Evolutionary conservation across 2,329 filamentous ascomycete genomes (phyloP).

Genomic region (Scortechinia acanthostroma): DNA sequence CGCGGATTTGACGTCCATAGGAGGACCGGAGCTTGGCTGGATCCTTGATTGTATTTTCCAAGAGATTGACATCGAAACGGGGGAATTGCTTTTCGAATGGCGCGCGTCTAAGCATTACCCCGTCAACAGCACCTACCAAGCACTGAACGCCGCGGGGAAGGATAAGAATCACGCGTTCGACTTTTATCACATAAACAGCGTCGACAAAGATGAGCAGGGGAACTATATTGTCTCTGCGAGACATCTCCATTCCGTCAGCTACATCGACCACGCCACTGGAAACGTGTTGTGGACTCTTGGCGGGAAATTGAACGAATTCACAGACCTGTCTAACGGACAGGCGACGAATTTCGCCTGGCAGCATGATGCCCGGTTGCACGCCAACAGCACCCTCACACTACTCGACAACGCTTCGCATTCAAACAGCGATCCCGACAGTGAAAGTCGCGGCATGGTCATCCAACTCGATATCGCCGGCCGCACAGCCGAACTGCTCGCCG

Average conservation of each 20-base stretch:
- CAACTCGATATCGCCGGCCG: slow-evolving; percentile 24
- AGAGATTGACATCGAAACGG: neutral
- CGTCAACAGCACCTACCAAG: neutral
- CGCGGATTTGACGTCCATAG: neutral
- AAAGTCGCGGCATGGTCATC: slow-evolving; percentile 22
- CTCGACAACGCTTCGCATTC: slow-evolving; percentile 38
- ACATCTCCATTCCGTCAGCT: slow-evolving; percentile 34
- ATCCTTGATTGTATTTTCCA: neutral
- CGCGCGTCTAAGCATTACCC: neutral
- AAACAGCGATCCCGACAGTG: slow-evolving; percentile 12
- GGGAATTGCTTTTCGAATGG: neutral
- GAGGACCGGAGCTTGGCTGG: neutral
- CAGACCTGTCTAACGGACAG: slow-evolving; percentile 15
- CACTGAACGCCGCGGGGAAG: slow-evolving; percentile 6
- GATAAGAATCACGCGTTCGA: slow-evolving; percentile 32
- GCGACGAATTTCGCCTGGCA: slow-evolving; percentile 37
- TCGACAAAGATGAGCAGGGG: slow-evolving; percentile 38
- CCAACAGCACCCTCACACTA: slow-evolving; percentile 32
- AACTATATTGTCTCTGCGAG: slow-evolving; percentile 47
- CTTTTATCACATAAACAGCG: slow-evolving; percentile 48
- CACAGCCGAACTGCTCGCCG: slow-evolving; percentile 29
- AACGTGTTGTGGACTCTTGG: slow-evolving; percentile 43
- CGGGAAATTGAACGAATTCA: slow-evolving; percentile 35
- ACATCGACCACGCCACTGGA: slow-evolving; percentile 36
- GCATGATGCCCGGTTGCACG: slow-evolving; percentile 32